Base-by-base conservation (phyloP, 2,329 filamentous ascomycete species). In the Trichoderma citrinoviride region DNA sequence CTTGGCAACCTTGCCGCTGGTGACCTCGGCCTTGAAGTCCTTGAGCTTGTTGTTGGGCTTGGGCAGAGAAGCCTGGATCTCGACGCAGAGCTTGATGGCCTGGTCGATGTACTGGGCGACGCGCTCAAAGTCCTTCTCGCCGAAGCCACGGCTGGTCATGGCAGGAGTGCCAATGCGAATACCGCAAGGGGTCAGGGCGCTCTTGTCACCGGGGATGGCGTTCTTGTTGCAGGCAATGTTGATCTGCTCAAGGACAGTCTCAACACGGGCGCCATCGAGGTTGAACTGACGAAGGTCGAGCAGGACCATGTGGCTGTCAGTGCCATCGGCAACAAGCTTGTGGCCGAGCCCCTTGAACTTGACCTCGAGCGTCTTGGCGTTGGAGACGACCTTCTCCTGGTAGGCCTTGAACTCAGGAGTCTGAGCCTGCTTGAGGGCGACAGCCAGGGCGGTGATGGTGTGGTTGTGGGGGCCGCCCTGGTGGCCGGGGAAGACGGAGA, bases 171-270 rank as follows among this genome's bases (percentile, higher is more conserved):
- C 95, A 73, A 99, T 96, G 72, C 95, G 92, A 78, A 99, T 89
- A 83, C 95, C 95, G 75, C 89, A 92, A 62, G 95, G 95, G 69
- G 92, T 97, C 71, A 99, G 87, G 55, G 95, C 95, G 66, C 92
- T 96, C 85, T 96, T 97, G 85, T 99, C 95, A 69, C 95, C 95
- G 46, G 95, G 95, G 66, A 97, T 95, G 67, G 92, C 90, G 87
- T 99, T 99, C 89, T 99, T 99, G 89, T 99, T 99, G 87, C 93
- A 96, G 68, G 95, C 93, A 78, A 99, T 96, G 85, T 97, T 96
- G 81, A 97, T 95, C 79, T 96, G 91, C 84, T 99, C 95, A 21
- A 99, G 89, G 66, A 99, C 90, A 68, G 92, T 90, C 85, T 99
- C 95, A 47, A 98, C 91, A 78, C 95, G 92, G 65, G 95, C 95